These are phyloP conservation scores for Colletotrichum acutatum DNA, from an alignment of 2,329 filamentous ascomycete species.

Conservation along the genomic window DNA sequence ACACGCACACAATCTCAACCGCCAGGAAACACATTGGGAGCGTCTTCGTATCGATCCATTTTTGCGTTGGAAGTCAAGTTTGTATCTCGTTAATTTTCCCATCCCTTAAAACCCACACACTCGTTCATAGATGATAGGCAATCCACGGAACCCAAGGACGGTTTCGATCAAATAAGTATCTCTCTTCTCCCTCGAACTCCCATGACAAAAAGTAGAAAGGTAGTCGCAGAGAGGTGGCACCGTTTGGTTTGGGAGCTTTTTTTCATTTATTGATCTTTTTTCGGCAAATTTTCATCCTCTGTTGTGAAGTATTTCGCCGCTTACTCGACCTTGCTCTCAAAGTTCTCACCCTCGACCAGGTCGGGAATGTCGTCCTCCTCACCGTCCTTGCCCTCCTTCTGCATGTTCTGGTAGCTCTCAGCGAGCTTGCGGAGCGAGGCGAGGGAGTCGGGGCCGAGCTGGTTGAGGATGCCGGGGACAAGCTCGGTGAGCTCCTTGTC, in stretches of 20 bases:
- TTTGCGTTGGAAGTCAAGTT: constrained; percentile 4
- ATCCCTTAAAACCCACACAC: constrained; percentile 15
- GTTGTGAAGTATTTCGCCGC: not conserved
- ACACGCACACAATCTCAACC: not conserved
- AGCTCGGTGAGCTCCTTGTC: constrained; percentile 99
- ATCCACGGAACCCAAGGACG: constrained; percentile 2
- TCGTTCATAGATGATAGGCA: constrained; percentile 6
- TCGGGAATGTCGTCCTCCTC: constrained; percentile 96
- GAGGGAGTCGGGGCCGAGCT: constrained; percentile 97
- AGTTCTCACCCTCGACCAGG: constrained; percentile 96
- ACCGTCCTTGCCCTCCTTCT: constrained; percentile 88
- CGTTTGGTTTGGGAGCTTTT: not conserved
- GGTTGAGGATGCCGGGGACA: constrained; percentile 98
- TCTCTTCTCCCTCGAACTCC: constrained; percentile 5
- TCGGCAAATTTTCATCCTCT: not conserved
- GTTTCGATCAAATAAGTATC: not conserved
- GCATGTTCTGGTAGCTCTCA: constrained; percentile 99
- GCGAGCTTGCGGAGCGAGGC: constrained; percentile 98
- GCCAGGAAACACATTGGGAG: not conserved
- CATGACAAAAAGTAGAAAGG: not conserved
- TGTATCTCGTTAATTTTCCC: constrained; percentile 9
- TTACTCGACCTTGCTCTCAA: constrained; percentile 98
- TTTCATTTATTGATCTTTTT: constrained; percentile 13
- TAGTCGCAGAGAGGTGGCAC: not conserved
- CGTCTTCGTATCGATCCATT: constrained; percentile 3